phyloP scores from a whole-genome alignment of 306 rosid genomes.

The Ammopiptanthus mongolicus region DNA sequence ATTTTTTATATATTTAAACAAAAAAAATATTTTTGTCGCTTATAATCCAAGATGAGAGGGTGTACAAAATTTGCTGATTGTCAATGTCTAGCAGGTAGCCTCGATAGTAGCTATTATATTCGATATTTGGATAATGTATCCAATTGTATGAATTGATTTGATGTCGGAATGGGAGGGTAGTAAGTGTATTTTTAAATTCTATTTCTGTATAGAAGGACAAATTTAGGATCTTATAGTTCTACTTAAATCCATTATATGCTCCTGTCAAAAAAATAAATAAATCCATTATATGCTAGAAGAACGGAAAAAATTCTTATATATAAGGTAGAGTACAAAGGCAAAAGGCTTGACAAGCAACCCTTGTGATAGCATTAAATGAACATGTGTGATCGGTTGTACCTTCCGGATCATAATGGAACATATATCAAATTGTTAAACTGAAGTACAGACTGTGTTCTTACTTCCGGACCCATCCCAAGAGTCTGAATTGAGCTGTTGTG shows the following conservation, averaged over 20 bases:
- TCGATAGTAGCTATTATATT: neutral
- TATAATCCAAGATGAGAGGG: too few relatives aligned
- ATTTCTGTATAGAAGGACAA: neutral
- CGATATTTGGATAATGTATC: neutral
- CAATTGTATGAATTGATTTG: neutral
- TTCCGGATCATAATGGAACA: neutral
- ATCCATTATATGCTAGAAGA: neutral
- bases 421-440: neutral
- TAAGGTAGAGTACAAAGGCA: neutral
- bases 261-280: too few relatives aligned
- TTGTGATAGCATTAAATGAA: conserved; percentile 36
- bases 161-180: neutral
- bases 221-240: neutral
- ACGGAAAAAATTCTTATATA: neutral
- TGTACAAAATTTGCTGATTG: neutral
- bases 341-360: conserved; percentile 16
- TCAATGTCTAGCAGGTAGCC: neutral
- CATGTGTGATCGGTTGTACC: conserved; percentile 26
- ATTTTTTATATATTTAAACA: too few relatives aligned
- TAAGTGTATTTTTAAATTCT: neutral
- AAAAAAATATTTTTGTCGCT: too few relatives aligned
- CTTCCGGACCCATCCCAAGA: conserved; percentile 3
- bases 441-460: conserved; percentile 40
- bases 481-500: too few relatives aligned
- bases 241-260: neutral